Evolutionary conservation across 176 grass and related monocot species (phyloP), one percentile per base, ranked within the genome.

Genomic region (Rhynchospora tenuis): DNA sequence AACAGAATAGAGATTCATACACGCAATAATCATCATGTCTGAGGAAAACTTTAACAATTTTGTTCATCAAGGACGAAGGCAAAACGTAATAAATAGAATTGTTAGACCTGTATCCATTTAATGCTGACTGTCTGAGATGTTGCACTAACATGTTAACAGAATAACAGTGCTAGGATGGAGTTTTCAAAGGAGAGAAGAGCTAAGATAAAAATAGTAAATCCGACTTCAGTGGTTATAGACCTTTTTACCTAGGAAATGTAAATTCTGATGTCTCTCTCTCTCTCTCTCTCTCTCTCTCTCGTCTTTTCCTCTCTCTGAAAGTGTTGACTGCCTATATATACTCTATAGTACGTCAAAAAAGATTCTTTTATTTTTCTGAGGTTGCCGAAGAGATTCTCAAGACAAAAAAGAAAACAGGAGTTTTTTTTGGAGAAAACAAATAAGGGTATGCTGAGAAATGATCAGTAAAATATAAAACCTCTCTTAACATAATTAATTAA

Each of bases 111-210:
- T 45, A 9, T 52, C 17, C 80, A 82, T 67, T 82, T 82, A 66
- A 15, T 82, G 80, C 13, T 29, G n/a, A 50, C 62, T 67, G 80
- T 64, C 42, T 29, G 42, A 82, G 60, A 82, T 64, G 12, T 87
- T 89, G 71, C 79, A 89, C 86, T 64, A 80, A 90, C 85, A 80
- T 54, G 57, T 22, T 65, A 51, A 82, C 23, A 50, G 80, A 47
- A 13, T 65, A 51, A 82, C 23, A 50, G 80, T 13, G 80, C 3
- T 63, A 48, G 60, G 19, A 27, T 67, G 29, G 56, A 38, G 15
- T 66, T 63, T 63, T 82, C 44, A 20, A 82, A 67, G 80, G 27
- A 67, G 9, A 82, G 10, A 56, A 52, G 12, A 66, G 14, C 80
- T 66, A 82, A 64, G 43, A 51, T 50, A 48, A 67, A 82, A 66